Evolutionary conservation across 2,329 filamentous ascomycete genomes (phyloP), one percentile per base, ranked within the genome.

Genomic region (Aspergillus ruber): DNA sequence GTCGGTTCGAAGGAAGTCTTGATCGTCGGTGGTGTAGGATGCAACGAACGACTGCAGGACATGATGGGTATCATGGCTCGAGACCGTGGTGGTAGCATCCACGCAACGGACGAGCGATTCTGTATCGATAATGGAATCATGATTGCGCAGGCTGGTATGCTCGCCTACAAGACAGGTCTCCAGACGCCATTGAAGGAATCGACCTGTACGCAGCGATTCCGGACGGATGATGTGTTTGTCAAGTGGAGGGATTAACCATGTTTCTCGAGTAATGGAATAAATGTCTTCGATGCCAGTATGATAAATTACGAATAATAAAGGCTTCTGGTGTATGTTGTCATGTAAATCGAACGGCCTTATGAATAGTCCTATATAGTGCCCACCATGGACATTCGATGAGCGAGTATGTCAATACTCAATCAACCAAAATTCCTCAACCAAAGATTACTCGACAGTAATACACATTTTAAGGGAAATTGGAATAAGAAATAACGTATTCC

Each of bases 81-180:
- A 40, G 90, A 95, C 67, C 76, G 93, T 33, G 88, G 90, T 45
- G 93, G 93, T 3, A 90, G 83, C 60, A 88, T 97, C 3, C 96
- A 87, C 71, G 90, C 93, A 20, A 97, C 91, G 0, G 93, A 98
- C 66, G 93, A 98, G 75, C 79, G 93, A 41, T 98, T 95, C 67
- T 98, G 93, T 67, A 98, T 98, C 59, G 93, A 98, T 70, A 98
- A 98, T 61, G 93, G 93, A 43, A 97, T 98, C 64, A 98, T 98
- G 93, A 98, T 98, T 73, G 93, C 93, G 1, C 91, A 98, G 68
- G 93, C 93, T 2, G 93, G 93, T 2, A 70, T 98, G 59, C 67
- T 96, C 60, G 90, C 90, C 1, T 93, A 86, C 65, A 77, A 84
- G 67, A 90, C 83, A 13, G 91, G 91, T 1, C 90, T 89, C 63